Percentiles rank a stretch among this genome's conserved stretches.
Conservation (phyloP, 225 moss, liverwort and hornwort genomes). For the Neckera pumila region DNA sequence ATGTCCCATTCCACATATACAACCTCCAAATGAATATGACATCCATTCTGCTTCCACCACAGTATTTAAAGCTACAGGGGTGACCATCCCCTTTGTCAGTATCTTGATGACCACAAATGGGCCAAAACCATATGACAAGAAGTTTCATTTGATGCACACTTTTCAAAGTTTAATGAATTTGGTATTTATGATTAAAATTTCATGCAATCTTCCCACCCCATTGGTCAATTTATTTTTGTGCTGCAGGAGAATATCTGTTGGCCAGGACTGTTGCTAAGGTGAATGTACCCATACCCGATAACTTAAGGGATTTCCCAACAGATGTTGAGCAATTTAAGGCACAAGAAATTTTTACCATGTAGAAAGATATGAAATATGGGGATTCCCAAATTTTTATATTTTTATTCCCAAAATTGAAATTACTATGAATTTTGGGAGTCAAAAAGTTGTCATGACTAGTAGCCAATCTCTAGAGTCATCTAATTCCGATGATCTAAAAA, state of each 20-base stretch:
- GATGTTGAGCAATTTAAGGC: too few species aligned
- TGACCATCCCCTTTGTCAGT: background rate
- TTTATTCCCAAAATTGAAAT: too few species aligned
- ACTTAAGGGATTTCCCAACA: too few species aligned
- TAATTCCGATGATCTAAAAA: too few species aligned
- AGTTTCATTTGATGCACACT: background rate
- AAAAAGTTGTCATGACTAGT: too few species aligned
- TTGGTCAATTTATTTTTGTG: background rate
- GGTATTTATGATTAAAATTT: too few species aligned
- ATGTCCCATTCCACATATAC: background rate
- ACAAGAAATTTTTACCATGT: too few species aligned
- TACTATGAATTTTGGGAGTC: too few species aligned
- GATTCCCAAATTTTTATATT: too few species aligned
- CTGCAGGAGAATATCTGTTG: constrained; percentile 57
- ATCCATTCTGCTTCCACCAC: background rate
- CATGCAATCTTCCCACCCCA: background rate
- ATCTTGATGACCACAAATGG: background rate
- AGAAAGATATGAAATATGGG: too few species aligned
- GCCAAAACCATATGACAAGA: background rate
- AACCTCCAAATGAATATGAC: background rate
- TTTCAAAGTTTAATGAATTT: background rate
- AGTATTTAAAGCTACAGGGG: background rate
- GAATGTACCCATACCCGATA: too few species aligned
- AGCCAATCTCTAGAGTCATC: too few species aligned
- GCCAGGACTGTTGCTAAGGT: constrained; percentile 41